phyloP scores from a whole-genome alignment of 202 grass and related monocot genomes.

The Musa balbisiana region DNA sequence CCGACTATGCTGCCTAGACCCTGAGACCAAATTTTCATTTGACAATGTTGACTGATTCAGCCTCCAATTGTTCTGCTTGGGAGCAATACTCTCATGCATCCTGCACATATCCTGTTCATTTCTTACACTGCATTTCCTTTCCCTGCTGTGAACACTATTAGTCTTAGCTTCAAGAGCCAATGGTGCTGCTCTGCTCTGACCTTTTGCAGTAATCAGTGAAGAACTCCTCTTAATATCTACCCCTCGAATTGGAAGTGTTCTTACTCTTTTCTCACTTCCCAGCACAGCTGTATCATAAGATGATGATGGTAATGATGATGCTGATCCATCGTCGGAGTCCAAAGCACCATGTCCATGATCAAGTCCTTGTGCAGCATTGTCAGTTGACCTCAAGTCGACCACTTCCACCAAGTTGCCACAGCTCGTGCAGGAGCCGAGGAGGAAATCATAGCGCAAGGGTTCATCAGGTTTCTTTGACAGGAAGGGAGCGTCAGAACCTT shows the following conservation, averaged over 20 bases:
- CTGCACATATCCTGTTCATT: too few relatives aligned
- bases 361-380: not conserved
- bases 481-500: not conserved
- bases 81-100: constrained; percentile 9
- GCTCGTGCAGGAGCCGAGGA: not conserved
- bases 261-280: constrained; percentile 19
- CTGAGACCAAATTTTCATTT: constrained; percentile 12
- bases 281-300: constrained; percentile 2
- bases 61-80: constrained; percentile 56
- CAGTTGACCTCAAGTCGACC: not conserved
- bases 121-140: not conserved
- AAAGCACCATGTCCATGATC: not conserved
- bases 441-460: not conserved
- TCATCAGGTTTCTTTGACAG: constrained; percentile 8
- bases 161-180: constrained; percentile 6
- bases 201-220: constrained; percentile 10
- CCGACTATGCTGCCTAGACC: constrained; percentile 21
- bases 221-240: constrained; percentile 9
- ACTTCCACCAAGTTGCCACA: constrained; percentile 6
- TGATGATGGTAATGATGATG: constrained; percentile 17
- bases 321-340: constrained; percentile 5
- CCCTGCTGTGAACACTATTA: constrained; percentile 6
- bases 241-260: constrained; percentile 24
- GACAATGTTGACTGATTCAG: constrained; percentile 34
- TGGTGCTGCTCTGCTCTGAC: constrained; percentile 3